A percentile compares a stretch with the other conserved stretches of the same genome.
Conservation (phyloP, 495 filamentous ascomycete species). For the Aspergillus haitiensis region DNA sequence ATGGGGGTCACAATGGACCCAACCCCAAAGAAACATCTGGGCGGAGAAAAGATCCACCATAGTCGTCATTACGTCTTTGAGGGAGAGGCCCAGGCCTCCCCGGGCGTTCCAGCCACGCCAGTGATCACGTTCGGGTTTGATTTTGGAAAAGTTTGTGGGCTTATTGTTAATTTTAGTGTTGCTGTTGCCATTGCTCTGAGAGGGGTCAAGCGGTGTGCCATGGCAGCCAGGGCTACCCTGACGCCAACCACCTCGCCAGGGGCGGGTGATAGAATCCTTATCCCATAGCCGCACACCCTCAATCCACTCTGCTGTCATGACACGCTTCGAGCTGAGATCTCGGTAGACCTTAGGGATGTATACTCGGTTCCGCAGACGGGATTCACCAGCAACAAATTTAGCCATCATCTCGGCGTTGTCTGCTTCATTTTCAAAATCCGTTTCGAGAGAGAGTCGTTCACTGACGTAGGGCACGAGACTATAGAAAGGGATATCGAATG, state of each 20-base stretch:
- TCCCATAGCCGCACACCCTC: constrained; percentile 92
- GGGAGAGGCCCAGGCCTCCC: constrained; percentile 77
- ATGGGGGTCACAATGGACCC: constrained; percentile 93
- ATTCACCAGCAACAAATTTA: constrained; percentile 70
- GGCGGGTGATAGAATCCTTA: constrained; percentile 68
- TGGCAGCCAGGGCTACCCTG: constrained; percentile 75
- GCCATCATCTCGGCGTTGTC: constrained; percentile 84
- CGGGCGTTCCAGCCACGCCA: constrained; percentile 71
- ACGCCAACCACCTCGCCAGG: constrained; percentile 76
- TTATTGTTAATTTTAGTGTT: constrained; percentile 35
- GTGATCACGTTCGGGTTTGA: constrained; percentile 77
- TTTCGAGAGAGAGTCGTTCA: constrained; percentile 84
- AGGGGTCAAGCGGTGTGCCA: constrained; percentile 61
- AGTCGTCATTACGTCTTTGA: constrained; percentile 88
- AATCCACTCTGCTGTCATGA: constrained; percentile 97
- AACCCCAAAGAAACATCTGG: constrained; percentile 95
- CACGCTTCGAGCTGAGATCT: constrained; percentile 76
- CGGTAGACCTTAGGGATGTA: constrained; percentile 85
- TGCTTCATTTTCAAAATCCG: constrained; percentile 91
- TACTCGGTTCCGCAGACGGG: constrained; percentile 72
- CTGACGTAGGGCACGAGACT: constrained; percentile 84
- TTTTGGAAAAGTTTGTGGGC: constrained; percentile 31
- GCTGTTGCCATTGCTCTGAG: constrained; percentile 27
- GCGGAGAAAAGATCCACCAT: constrained; percentile 95
- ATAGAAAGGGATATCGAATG: constrained; percentile 88